phyloP scores from a whole-genome alignment of 169 alveolate species.

The Plasmodium cynomolgi region DNA sequence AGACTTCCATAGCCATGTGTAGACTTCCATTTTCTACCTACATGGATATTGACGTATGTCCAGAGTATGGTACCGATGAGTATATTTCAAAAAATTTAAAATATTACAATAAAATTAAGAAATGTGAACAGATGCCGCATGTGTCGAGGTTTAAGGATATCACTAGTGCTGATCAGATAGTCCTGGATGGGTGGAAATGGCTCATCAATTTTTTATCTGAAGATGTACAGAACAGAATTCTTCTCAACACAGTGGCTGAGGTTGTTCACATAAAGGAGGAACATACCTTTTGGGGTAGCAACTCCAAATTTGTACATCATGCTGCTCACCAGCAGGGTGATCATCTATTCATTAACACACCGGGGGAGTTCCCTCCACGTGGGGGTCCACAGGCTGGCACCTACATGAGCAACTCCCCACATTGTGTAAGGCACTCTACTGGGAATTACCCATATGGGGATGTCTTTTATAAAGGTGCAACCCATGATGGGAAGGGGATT shows the following conservation, averaged over 20 bases:
- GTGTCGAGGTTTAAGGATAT: conserved; percentile 58
- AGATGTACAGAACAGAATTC: conserved; percentile 67
- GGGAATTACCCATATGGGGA: not conserved
- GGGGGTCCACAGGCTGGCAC: not conserved
- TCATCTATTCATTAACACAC: not conserved
- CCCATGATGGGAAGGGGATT: not conserved
- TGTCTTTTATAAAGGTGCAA: not conserved
- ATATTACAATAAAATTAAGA: conserved; percentile 55
- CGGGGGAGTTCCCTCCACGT: not conserved
- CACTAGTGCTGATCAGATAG: conserved; percentile 80
- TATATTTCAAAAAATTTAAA: conserved; percentile 42
- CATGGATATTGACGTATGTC: conserved; percentile 52
- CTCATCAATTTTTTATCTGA: conserved; percentile 73
- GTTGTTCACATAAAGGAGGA: conserved; percentile 55
- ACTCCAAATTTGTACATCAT: not conserved
- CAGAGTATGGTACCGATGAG: conserved; percentile 51
- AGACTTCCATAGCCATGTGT: conserved; percentile 69
- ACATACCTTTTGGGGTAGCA: not conserved
- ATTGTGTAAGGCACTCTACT: not conserved
- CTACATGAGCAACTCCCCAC: not conserved
- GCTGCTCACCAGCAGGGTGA: not conserved
- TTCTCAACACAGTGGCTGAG: conserved; percentile 77
- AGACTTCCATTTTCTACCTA: conserved; percentile 35
- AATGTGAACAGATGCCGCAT: conserved; percentile 66
- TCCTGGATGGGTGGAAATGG: conserved; percentile 88